phyloP scores from a whole-genome alignment of 345 rosid species.

The thale cress (Arabidopsis thaliana) region TAIR10.1 NC_003075.7:9327001-9327500 shows the following conservation, averaged over 20 bases:
- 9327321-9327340: not conserved
- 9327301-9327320: not conserved
- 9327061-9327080: slow-evolving; percentile 26
- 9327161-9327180: slow-evolving; percentile 41
- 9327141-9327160: slow-evolving; percentile 29
- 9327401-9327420: slow-evolving; percentile 27
- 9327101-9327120: slow-evolving; percentile 13
- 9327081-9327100: slow-evolving; percentile 26
- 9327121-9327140: not conserved
- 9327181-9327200: slow-evolving; percentile 40
- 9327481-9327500: no score
- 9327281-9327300: slow-evolving; percentile 6
- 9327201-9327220: slow-evolving; percentile 29
- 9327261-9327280: slow-evolving; percentile 36
- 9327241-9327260: slow-evolving; percentile 13
- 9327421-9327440: slow-evolving; percentile 26
- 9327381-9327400: slow-evolving; percentile 4
- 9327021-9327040: slow-evolving; percentile 13
- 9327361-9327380: not conserved
- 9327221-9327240: slow-evolving; percentile 38
- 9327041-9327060: slow-evolving; percentile 22
- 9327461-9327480: no score
- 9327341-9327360: no score
- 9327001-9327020: slow-evolving; percentile 15
- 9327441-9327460: not conserved